Base-by-base conservation (phyloP, 2,329 filamentous ascomycete species). In the Verticillium alfalfae region DNA sequence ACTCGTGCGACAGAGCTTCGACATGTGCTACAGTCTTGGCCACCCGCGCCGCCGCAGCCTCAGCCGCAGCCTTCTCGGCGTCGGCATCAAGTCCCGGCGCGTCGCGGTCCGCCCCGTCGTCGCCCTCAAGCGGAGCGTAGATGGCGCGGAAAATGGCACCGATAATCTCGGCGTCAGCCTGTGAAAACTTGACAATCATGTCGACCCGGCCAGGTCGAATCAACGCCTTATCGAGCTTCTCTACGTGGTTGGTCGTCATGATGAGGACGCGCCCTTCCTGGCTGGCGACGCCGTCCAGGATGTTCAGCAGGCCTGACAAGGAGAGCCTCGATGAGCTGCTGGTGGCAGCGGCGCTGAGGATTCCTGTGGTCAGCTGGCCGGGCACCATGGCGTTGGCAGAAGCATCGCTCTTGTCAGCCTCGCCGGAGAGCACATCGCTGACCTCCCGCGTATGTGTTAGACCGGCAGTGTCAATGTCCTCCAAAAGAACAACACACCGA, bases 301-400 rank as follows among this genome's bases (percentile, higher is more conserved):
- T 89, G 73, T 95, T 95, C 57, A 95, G 84, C 2, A 95, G 79
- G 0, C 90, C 90, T 0, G 90, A 92, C 2, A 95, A 81, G 0
- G 89, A 91, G 55, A 95, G 74, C 4, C 81, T 60, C 72, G 71
- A 36, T 37, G 58, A 59, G 54, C 66, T 68, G 26, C 57, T 34
- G 26, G 63, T 71, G 36, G 64, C 64, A 16, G 66, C 67, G 41
- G 69, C 70, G 45, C 22, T 49, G 18, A 49, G n/a, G 2, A 26
- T 49, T 13, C 74, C 75, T 16, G 63, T 65, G 1, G 73, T 73
- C 34, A 69, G n/a, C 62, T 76, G 70, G 12, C 71, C 70, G 5
- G 74, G 71, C 38, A 71, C 72, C 67, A 71, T 71, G 26, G 15
- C 31, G 7, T 72, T 70, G 37, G 66, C 66, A 22, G 62, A 61